Conservation (phyloP, 768 basidiomycete genomes). For the Tubosaeta sp. region DNA sequence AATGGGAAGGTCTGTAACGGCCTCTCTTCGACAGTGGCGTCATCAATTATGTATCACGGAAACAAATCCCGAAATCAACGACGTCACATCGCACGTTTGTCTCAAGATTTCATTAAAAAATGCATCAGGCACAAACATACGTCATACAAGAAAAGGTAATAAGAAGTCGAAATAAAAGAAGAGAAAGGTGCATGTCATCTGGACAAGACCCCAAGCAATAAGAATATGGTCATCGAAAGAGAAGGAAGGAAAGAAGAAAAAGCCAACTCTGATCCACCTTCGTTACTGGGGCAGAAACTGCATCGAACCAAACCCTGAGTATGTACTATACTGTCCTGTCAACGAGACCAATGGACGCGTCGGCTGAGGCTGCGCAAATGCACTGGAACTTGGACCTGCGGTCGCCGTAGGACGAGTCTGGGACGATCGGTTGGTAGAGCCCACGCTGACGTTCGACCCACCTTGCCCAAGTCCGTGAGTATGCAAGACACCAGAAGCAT, state of each 20-base stretch:
- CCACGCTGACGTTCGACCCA: slow-evolving; percentile 3
- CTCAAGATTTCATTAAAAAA: not conserved
- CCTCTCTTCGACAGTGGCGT: too few species aligned
- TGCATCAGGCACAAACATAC: not conserved
- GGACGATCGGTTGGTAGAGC: slow-evolving; percentile 15
- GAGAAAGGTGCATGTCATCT: slow-evolving; percentile 3
- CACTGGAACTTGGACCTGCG: slow-evolving; percentile 4
- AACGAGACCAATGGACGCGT: slow-evolving; percentile 13
- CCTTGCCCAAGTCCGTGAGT: slow-evolving; percentile 6
- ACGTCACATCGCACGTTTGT: not conserved
- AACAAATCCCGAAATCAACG: not conserved
- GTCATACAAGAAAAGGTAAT: not conserved
- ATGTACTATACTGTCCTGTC: slow-evolving; percentile 18
- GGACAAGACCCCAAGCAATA: slow-evolving; percentile 15
- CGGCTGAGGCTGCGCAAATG: slow-evolving; percentile 24
- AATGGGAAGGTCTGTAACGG: too few species aligned
- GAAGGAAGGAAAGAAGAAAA: not conserved
- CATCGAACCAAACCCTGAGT: slow-evolving; percentile 21
- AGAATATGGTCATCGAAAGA: slow-evolving; percentile 15
- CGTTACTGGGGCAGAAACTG: slow-evolving; percentile 18
- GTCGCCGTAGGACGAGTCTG: slow-evolving; percentile 15
- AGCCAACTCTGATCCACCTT: not conserved
- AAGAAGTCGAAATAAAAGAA: not conserved
- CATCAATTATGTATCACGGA: too few species aligned
- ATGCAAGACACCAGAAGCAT: slow-evolving; percentile 23